These are phyloP conservation scores for Cyberlindnera suaveolens DNA, from an alignment of 805 yeast species.

Conservation along the genomic window DNA sequence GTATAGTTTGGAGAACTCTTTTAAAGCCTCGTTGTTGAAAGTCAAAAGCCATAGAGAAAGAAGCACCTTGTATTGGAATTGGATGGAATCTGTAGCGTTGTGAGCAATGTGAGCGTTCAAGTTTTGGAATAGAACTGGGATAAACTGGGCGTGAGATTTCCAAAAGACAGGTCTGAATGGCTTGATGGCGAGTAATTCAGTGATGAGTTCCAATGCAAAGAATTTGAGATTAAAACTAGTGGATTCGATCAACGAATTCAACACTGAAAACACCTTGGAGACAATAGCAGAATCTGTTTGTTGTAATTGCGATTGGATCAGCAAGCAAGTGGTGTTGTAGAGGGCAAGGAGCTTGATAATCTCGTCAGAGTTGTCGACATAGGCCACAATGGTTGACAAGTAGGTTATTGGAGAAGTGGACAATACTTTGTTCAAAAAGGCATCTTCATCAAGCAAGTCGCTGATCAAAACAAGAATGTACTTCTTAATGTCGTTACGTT, in stretches of 20 bases:
- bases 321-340: constrained; percentile 45
- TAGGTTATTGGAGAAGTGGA: constrained; percentile 2
- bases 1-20: constrained; percentile 49
- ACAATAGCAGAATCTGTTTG: constrained; percentile 19
- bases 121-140: constrained; percentile 44
- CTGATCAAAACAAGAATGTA: constrained; percentile 55
- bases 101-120: constrained; percentile 29
- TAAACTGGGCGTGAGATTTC: constrained; percentile 29
- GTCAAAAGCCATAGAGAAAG: constrained; percentile 81
- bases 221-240: constrained; percentile 47
- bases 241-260: constrained; percentile 23
- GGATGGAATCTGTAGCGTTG: constrained; percentile 33
- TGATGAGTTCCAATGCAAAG: constrained; percentile 58
- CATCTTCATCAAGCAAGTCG: constrained; percentile 38
- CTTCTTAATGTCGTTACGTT: constrained; percentile 53
- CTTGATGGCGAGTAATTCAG: constrained; percentile 51
- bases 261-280: constrained; percentile 9
- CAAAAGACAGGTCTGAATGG: constrained; percentile 48
- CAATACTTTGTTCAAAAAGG: constrained; percentile 36
- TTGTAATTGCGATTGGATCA: constrained; percentile 26
- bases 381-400: constrained; percentile 40
- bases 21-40: constrained; percentile 50
- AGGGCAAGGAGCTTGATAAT: constrained; percentile 50
- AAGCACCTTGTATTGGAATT: constrained; percentile 75
- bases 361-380: constrained; percentile 50